Percentiles rank a stretch among this genome's conserved stretches.
Conservation (phyloP, 2,329 filamentous ascomycete species). For the Zarea fungicola region DNA sequence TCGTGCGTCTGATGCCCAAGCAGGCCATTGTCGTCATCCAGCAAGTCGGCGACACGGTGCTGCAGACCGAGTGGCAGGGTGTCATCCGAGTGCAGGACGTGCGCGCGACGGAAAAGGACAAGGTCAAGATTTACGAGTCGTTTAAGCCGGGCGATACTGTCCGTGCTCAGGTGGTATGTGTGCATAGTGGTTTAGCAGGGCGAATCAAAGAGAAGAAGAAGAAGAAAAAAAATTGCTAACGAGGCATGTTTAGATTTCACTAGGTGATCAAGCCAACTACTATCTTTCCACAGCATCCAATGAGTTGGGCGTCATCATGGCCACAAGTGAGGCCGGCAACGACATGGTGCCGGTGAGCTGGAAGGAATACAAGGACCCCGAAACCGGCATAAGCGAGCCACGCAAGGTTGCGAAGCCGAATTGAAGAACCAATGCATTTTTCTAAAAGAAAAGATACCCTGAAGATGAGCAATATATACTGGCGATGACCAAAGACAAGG, state of each 20-base stretch:
- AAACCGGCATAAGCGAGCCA: constrained; percentile 68
- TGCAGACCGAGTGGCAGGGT: constrained; percentile 78
- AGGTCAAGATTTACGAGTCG: constrained; percentile 82
- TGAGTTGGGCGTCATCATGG: constrained; percentile 90
- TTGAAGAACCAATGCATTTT: constrained; percentile 44
- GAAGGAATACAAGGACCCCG: constrained; percentile 87
- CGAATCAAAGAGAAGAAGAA: neutral
- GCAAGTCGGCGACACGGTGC: constrained; percentile 67
- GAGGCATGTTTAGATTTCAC: constrained; percentile 60
- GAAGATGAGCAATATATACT: neutral
- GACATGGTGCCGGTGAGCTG: constrained; percentile 91
- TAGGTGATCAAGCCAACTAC: constrained; percentile 92
- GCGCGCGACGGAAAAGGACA: constrained; percentile 91
- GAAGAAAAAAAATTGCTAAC: neutral
- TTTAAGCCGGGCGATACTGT: constrained; percentile 93
- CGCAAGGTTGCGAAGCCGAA: constrained; percentile 94
- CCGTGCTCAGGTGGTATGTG: constrained; percentile 69
- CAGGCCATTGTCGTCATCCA: constrained; percentile 85
- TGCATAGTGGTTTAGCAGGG: neutral
- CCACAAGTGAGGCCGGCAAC: constrained; percentile 79
- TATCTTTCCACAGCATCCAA: constrained; percentile 92
- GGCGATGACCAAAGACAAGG: neutral
- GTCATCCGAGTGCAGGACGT: constrained; percentile 87
- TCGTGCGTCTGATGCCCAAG: constrained; percentile 77
- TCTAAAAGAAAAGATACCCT: too few species aligned